phyloP scores from a whole-genome alignment of 116 monocot genomes.

The Phalaenopsis hybrid region DNA sequence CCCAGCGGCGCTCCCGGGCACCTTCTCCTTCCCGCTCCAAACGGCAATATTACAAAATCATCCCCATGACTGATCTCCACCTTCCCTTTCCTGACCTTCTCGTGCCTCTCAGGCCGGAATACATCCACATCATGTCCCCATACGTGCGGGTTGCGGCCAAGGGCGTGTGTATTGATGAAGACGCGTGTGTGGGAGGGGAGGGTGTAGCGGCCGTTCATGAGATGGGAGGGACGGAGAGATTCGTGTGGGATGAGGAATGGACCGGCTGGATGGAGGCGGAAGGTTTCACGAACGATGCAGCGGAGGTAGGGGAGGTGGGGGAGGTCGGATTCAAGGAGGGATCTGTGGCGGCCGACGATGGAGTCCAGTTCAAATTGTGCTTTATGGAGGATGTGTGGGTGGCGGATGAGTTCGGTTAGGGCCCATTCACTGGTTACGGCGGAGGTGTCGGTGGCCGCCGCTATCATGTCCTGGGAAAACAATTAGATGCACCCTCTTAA shows the following conservation, averaged over 20 bases:
- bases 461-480: constrained; percentile 72
- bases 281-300: constrained; percentile 71
- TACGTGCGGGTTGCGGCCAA: constrained; percentile 52
- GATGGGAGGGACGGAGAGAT: constrained; percentile 37
- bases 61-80: constrained; percentile 76
- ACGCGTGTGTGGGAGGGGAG: constrained; percentile 64
- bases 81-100: constrained; percentile 2
- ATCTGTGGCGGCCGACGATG: constrained; percentile 43
- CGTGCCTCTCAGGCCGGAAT: constrained; percentile 65
- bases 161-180: constrained; percentile 74
- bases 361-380: constrained; percentile 67
- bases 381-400: constrained; percentile 47
- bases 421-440: constrained; percentile 89
- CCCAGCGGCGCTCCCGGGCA: constrained; percentile 79
- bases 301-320: constrained; percentile 54
- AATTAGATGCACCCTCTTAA: background rate
- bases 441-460: constrained; percentile 75
- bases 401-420: constrained; percentile 61
- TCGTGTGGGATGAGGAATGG: constrained; percentile 89
- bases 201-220: constrained; percentile 44
- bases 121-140: constrained; percentile 52
- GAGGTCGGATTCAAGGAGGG: constrained; percentile 58
- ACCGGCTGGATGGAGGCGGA: constrained; percentile 85
- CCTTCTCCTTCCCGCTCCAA: constrained; percentile 70
- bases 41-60: constrained; percentile 74